phyloP scores from a whole-genome alignment of 352 stramenopile species.

The Pythium aristosporum region DNA sequence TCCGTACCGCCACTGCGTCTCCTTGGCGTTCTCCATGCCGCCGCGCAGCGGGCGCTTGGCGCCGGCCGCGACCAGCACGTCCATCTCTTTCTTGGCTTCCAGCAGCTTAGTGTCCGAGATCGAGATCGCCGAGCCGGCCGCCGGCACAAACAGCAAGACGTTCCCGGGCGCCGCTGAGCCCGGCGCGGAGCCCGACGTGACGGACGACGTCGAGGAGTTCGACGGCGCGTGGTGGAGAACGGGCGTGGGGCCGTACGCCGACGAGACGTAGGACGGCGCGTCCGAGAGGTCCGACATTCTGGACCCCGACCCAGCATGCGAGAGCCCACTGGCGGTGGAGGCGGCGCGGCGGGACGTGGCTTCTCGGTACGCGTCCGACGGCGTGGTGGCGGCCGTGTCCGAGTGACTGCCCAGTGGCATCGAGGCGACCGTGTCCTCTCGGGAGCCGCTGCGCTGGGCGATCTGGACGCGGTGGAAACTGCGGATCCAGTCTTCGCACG shows the following conservation, averaged over 20 bases:
- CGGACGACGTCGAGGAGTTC: constrained; percentile 25
- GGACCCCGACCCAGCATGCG: constrained; percentile 9
- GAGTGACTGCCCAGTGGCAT: neutral
- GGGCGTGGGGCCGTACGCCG: neutral
- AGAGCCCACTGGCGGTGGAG: neutral
- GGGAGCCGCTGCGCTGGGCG: constrained; percentile 5
- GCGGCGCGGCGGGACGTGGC: too few species aligned
- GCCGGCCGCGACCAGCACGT: constrained; percentile 46
- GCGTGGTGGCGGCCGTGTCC: neutral
- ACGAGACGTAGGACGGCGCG: constrained; percentile 22
- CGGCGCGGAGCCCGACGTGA: constrained; percentile 30
- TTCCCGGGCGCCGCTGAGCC: constrained; percentile 41
- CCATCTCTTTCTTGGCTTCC: constrained; percentile 58
- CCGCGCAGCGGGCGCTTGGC: constrained; percentile 57
- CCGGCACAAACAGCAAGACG: constrained; percentile 71
- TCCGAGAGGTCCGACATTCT: constrained; percentile 22
- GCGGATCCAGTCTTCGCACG: constrained; percentile 49
- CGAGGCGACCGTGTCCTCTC: neutral
- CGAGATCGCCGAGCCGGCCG: constrained; percentile 62
- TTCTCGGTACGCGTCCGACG: neutral
- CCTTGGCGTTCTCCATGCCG: constrained; percentile 29
- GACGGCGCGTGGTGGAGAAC: neutral
- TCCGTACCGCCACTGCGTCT: constrained; percentile 62
- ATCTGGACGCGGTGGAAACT: constrained; percentile 63
- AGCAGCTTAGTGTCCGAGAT: constrained; percentile 61